A percentile compares a stretch with the other conserved stretches of the same genome.
These are phyloP conservation scores for Clitopilus hobsonii DNA, from an alignment of 768 basidiomycete genomes.

Conservation along the genomic window DNA sequence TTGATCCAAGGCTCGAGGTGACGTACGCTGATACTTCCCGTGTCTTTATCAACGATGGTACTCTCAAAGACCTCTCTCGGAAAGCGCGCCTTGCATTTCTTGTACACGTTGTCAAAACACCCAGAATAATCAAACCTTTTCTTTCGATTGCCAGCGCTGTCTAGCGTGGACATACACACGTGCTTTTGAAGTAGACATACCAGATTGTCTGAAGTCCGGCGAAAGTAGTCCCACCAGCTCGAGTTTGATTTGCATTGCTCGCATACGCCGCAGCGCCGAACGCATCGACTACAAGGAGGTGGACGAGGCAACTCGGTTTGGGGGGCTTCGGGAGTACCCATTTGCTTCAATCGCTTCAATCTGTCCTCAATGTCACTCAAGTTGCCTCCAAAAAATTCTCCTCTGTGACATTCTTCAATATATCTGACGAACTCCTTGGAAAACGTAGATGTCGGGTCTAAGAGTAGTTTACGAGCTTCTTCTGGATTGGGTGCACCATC, in stretches of 20 bases:
- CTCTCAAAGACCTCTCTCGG: slow-evolving; percentile 13
- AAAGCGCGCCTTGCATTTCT: slow-evolving; percentile 21
- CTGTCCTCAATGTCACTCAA: too few species aligned
- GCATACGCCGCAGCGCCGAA: background rate
- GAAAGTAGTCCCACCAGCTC: background rate
- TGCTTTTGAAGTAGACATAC: background rate
- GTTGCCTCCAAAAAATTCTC: slow-evolving; percentile 13
- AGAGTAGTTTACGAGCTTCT: slow-evolving; percentile 12
- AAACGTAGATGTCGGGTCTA: slow-evolving; percentile 10
- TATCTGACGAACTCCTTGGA: slow-evolving; percentile 12
- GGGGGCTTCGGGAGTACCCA: too few species aligned
- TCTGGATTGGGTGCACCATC: slow-evolving; percentile 22
- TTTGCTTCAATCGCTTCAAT: too few species aligned
- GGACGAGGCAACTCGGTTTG: background rate
- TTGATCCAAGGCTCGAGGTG: slow-evolving; percentile 26
- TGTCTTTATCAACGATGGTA: slow-evolving; percentile 11
- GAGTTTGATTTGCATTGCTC: background rate
- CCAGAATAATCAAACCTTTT: slow-evolving; percentile 1
- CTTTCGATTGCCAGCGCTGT: background rate
- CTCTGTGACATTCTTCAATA: slow-evolving; percentile 15
- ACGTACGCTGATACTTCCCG: slow-evolving; percentile 19
- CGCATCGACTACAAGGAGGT: background rate
- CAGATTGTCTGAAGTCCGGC: background rate
- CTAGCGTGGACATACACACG: background rate
- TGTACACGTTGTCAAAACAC: slow-evolving; percentile 8